These are phyloP conservation scores for Candida vaughaniae DNA, from an alignment of 805 yeast species.

Conservation along the genomic window DNA sequence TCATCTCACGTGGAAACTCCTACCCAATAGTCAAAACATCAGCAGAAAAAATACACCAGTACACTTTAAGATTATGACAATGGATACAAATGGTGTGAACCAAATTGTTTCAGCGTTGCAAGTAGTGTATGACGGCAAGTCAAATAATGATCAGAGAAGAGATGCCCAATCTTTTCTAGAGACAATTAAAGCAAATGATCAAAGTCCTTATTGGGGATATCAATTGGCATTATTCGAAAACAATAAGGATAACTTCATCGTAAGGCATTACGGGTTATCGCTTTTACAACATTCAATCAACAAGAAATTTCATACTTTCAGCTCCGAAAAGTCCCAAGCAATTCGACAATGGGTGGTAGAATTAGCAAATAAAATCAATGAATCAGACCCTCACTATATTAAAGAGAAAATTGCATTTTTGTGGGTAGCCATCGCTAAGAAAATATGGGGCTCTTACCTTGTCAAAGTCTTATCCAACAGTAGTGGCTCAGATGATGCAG, in stretches of 20 bases:
- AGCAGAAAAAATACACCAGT: no score
- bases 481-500: neutral
- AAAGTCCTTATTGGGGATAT: conserved; percentile 91
- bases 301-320: conserved; percentile 53
- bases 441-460: conserved; percentile 84
- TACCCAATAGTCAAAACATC: neutral
- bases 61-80: no score
- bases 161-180: conserved; percentile 69
- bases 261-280: conserved; percentile 88
- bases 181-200: conserved; percentile 68
- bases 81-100: conserved; percentile 48
- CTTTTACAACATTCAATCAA: conserved; percentile 72
- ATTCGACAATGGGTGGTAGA: conserved; percentile 85
- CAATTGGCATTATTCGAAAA: conserved; percentile 69
- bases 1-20: neutral
- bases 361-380: conserved; percentile 56
- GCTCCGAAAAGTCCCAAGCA: conserved; percentile 56
- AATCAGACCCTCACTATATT: conserved; percentile 82
- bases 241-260: conserved; percentile 59
- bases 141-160: conserved; percentile 55
- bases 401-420: conserved; percentile 86
- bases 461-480: conserved; percentile 23
- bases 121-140: conserved; percentile 64
- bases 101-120: conserved; percentile 80
- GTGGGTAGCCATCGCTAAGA: conserved; percentile 90